Conservation (phyloP, 805 yeast species). For the Spathaspora sp. region DNA sequence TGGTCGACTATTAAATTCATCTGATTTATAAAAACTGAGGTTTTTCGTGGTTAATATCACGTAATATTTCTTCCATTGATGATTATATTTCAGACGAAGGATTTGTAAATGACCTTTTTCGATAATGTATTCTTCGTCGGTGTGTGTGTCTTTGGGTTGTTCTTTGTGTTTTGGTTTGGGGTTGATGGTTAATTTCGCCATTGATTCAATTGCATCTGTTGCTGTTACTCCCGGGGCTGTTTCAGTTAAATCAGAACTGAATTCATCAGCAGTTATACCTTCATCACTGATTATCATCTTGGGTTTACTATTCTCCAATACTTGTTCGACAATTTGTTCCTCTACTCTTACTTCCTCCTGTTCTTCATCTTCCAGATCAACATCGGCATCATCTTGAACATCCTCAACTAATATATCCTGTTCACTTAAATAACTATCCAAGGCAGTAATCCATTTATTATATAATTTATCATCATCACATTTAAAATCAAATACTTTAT, state of each 20-base stretch:
- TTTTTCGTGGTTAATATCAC: slow-evolving; percentile 40
- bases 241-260: slow-evolving; percentile 2
- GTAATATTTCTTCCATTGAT: slow-evolving; percentile 45
- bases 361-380: slow-evolving; percentile 1
- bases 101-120: slow-evolving; percentile 40
- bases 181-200: background rate
- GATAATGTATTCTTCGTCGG: slow-evolving; percentile 20
- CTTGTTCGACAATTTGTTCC: background rate
- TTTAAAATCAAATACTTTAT: slow-evolving; percentile 17
- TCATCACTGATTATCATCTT: background rate
- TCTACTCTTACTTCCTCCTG: background rate
- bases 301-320: background rate
- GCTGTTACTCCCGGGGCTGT: background rate
- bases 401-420: background rate
- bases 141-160: background rate
- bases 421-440: slow-evolving; percentile 6
- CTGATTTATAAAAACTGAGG: slow-evolving; percentile 39
- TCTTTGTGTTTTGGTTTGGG: background rate
- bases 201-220: background rate
- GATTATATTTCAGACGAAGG: slow-evolving; percentile 36
- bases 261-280: background rate
- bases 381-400: slow-evolving; percentile 3
- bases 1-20: slow-evolving; percentile 7
- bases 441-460: slow-evolving; percentile 14
- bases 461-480: slow-evolving; percentile 8